Evolutionary conservation across 306 rosid species (phyloP), one percentile per base, ranked within the genome.

Genomic region (Fragaria ananassa): DNA sequence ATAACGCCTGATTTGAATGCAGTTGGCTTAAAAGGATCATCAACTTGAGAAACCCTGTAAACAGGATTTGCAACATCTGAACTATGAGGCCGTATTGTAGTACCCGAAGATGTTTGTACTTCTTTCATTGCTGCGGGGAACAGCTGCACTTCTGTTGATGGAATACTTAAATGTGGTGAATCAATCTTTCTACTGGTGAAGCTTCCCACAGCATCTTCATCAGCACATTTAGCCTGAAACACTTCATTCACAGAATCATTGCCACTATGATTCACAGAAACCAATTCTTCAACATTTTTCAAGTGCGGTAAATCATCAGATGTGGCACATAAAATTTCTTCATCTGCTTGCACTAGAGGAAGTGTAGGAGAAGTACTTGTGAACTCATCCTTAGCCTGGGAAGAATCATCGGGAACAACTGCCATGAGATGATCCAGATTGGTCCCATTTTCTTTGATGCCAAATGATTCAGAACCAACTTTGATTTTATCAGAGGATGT

Each of bases 1-100:
- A 70, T 77, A 67, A 75, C 83, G 68, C 84, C 91, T 19, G 82
- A 80, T 47, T 76, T 79, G 49, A 72, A 77, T 76, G 78, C 86
- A 78, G 79, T 70, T 27, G 76, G 85, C 69, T 37, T 35, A 37
- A 53, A 61, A 68, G 51, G 58, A 71, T 79, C 71, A 67, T 71
- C 84, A 8, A 83, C 72, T 74, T 83, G 64, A 50, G 73, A 53
- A 56, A 44, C 70, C 76, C n/a, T 56, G 11, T 23, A 35, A 17
- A 77, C 62, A 63, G 31, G 71, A 60, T 75, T 68, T 67, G 29
- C 54, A 37, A 58, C 57, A 83, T 81, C 82, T 54, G 81, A 79
- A 63, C 76, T 70, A 79, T 64, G 47, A 74, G 53, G 84, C 67
- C 57, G 72, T 12, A 74, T 62, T 51, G 54, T 39, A 62, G 71